A percentile compares a stretch with the other conserved stretches of the same genome.
These are phyloP conservation scores for Cladosporium colombiae DNA, from an alignment of 2,329 filamentous ascomycete genomes.

Conservation along the genomic window DNA sequence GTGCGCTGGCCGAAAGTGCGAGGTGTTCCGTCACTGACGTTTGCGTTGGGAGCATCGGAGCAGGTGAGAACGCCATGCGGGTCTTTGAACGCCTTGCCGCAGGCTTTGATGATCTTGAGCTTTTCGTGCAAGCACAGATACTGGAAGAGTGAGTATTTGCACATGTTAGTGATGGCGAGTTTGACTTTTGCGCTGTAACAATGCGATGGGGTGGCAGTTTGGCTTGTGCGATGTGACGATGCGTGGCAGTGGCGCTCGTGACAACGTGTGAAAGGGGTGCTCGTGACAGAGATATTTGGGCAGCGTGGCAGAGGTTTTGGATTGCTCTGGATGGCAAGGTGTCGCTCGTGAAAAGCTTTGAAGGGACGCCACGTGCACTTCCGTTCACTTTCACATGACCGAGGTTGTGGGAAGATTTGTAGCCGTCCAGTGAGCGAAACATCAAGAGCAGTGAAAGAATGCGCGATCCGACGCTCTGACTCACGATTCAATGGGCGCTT, in stretches of 20 bases:
- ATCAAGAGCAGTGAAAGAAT: background rate
- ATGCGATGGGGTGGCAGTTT: background rate
- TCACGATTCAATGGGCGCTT: background rate
- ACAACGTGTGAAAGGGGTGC: background rate
- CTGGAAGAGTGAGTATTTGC: conserved; percentile 23
- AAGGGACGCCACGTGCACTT: background rate
- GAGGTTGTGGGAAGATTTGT: background rate
- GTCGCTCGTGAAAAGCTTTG: background rate
- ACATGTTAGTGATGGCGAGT: conserved; percentile 16
- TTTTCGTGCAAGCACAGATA: conserved; percentile 23
- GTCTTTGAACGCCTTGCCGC: conserved; percentile 17
- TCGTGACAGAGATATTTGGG: background rate
- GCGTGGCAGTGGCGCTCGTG: background rate
- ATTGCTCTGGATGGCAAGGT: background rate
- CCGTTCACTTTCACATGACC: background rate
- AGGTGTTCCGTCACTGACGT: conserved; percentile 13
- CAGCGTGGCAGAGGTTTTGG: background rate
- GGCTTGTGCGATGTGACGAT: background rate
- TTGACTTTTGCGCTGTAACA: background rate
- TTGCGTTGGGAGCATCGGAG: conserved; percentile 11
- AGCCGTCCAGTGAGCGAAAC: background rate
- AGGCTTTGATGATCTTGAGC: conserved; percentile 22
- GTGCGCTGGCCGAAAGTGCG: conserved; percentile 4
- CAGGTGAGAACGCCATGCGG: conserved; percentile 21
- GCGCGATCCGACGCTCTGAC: background rate